Base-by-base conservation (phyloP, 768 basidiomycete species). In the Myochromella boudieri region DNA sequence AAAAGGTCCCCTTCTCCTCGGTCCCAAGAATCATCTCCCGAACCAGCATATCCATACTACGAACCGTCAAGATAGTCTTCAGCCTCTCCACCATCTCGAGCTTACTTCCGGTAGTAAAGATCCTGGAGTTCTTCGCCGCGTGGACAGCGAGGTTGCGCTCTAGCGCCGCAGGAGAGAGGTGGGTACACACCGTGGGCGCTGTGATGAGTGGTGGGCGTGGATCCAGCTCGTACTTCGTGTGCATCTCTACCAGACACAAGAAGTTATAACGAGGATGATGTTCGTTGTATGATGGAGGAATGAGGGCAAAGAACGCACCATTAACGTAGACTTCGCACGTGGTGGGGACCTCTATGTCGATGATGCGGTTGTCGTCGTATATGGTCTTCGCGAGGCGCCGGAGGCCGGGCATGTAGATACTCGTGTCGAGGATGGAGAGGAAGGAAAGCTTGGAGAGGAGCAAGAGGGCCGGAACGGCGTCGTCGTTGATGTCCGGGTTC, bases 141-240 rank as follows among this genome's bases (percentile, higher is more conserved):
- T 86, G 83, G 1, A 74, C 83, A 15, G 67, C 65, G 4, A 87
- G 71, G 53, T 87, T 86, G 9, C 77, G 68, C 52, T 72, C 72
- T 24, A 86, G 65, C 0, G 79, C 81, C 1, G 66, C 64, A 4
- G 55, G 49, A 12, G 81, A 76, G 10, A 85, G 68, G 9, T 62
- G 59, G 11, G 60, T 41, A 51, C 77, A 78, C 14, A 64, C 49
- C 6, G 54, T 47, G 3, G 78, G 72, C 37, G 74, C 64, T 12
- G 61, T 63, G 48, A 84, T 71, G 28, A 84, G 68, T 6, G 84
- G 82, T 0, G 81, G 71, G 0, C 43, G 42, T 3, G 72, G 71
- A 22, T 77, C 46, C 29, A 79, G 22, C 15, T 78, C 64, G 63
- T 85, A 84, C 46, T 73, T 62, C 3, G 59, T 57, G 25, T 74